A percentile compares a stretch with the other conserved stretches of the same genome.
Conservation (phyloP, 176 grass and related monocot genomes). For the Poa pratensis region DNA sequence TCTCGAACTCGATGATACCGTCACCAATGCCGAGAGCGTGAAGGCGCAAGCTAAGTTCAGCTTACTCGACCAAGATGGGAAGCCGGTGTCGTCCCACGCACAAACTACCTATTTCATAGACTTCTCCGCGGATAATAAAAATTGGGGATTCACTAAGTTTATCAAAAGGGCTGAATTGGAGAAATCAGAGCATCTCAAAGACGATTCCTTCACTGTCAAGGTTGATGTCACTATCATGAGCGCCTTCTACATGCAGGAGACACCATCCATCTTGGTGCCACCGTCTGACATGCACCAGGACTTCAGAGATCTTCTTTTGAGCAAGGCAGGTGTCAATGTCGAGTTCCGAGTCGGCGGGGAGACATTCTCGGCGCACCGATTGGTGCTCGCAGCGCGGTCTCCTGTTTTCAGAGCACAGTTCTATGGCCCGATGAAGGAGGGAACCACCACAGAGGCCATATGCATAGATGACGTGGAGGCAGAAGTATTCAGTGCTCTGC, state of each 20-base stretch:
- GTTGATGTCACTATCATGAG: not conserved
- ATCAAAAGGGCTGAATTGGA: not conserved
- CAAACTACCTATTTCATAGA: fast-evolving
- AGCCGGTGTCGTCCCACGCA: not conserved
- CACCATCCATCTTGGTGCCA: not conserved
- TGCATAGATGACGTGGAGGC: constrained; percentile 44
- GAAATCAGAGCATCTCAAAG: constrained; percentile 16
- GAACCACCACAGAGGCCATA: constrained; percentile 16
- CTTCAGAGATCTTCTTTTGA: constrained; percentile 35
- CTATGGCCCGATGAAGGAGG: constrained; percentile 46
- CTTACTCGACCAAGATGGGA: not conserved
- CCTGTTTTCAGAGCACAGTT: constrained; percentile 51
- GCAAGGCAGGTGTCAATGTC: constrained; percentile 39
- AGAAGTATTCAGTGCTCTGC: constrained; percentile 15
- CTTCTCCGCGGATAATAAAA: not conserved
- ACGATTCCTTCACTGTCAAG: constrained; percentile 15
- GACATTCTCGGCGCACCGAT: constrained; percentile 44
- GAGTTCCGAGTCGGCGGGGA: constrained; percentile 42
- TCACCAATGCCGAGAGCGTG: not conserved
- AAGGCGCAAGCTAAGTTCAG: not conserved
- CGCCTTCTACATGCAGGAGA: not conserved
- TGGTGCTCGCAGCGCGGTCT: constrained; percentile 50
- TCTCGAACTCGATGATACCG: not conserved
- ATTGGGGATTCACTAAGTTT: fast-evolving
- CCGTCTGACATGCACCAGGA: constrained; percentile 39